Percentiles rank a stretch among this genome's conserved stretches.
phyloP scores from a whole-genome alignment of 2,329 filamentous ascomycete species.

The Podosphaera aphanis region DNA sequence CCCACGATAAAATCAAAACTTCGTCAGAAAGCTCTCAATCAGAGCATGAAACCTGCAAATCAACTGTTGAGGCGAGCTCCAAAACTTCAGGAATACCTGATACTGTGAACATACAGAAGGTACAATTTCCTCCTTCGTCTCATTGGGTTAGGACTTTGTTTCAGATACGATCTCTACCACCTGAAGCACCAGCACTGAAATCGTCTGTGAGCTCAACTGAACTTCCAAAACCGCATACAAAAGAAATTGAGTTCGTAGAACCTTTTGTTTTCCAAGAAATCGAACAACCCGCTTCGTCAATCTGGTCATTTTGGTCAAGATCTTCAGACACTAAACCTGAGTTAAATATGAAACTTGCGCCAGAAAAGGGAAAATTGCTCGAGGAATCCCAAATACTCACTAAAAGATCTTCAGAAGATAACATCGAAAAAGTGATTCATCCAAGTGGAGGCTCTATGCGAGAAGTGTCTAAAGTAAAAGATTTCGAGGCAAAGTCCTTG shows the following conservation, averaged over 20 bases:
- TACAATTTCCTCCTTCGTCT: not conserved
- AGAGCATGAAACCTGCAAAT: not conserved
- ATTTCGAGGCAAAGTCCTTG: not conserved
- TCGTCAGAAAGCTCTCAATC: not conserved
- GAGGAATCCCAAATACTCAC: not conserved
- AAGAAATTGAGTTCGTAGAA: not conserved
- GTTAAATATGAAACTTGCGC: not conserved
- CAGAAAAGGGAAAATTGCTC: not conserved
- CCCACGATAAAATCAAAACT: not conserved
- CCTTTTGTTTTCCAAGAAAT: not conserved
- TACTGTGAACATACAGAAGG: not conserved
- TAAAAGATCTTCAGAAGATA: not conserved
- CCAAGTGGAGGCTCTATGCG: not conserved
- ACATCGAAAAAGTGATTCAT: not conserved
- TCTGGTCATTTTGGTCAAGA: not conserved
- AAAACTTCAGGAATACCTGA: not conserved
- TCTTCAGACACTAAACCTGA: not conserved
- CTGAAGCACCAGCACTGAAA: not conserved
- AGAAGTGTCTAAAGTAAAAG: not conserved
- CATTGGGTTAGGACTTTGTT: not conserved
- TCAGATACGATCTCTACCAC: not conserved
- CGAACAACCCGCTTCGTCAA: not conserved
- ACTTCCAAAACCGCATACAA: not conserved
- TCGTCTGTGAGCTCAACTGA: not conserved
- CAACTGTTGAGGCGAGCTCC: not conserved